Base-by-base conservation (phyloP, 768 basidiomycete species). In the Pulveroboletus ravenelii region DNA sequence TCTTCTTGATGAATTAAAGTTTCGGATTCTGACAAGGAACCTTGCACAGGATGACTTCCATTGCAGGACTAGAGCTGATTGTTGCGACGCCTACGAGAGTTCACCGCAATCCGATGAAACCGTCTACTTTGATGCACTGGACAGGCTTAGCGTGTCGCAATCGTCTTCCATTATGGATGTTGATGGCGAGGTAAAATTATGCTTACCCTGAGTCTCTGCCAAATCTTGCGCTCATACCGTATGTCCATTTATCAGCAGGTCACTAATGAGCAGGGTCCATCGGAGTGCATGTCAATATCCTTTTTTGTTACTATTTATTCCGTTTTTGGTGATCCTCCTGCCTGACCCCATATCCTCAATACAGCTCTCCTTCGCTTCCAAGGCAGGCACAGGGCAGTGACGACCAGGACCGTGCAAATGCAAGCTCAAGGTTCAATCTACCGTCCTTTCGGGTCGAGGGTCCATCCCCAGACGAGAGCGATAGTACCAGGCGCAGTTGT, bases 41-140 rank as follows among this genome's bases (percentile, higher is more conserved):
- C n/a, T 51, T 5, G 2, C 37, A 25, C 56, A 53, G 52, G 48
- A 39, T 40, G 47, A 50, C 36, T 39, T 46, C 38, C 41, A 32
- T 38, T 27, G 39, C 13, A 10, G 27, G 20, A n/a, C 31, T 25
- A 45, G 25, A 27, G 32, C 25, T 18, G 6, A 10, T 47, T 51
- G 49, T 49, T 53, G 18, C 37, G 48, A 51, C 20, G 32, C 48
- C 3, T 14, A 15, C 15, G 30, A 38, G 2, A 50, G 45, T 40
- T 54, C 48, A 20, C 43, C 53, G 4, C 20, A 14, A 17, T 62
- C 65, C 1, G 43, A 50, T 13, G 45, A 37, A 25, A 65, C 63
- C 0, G 30, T 65, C n/a, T 63, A 66, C 48, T 65, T 61, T 48
- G 56, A 61, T 23, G 56, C 61, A 17, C 6, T 66, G 30, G 63